Evolutionary conservation across 2,329 filamentous ascomycete genomes (phyloP), one percentile per base, ranked within the genome.

Genomic region (Stromatinia cepivora): DNA sequence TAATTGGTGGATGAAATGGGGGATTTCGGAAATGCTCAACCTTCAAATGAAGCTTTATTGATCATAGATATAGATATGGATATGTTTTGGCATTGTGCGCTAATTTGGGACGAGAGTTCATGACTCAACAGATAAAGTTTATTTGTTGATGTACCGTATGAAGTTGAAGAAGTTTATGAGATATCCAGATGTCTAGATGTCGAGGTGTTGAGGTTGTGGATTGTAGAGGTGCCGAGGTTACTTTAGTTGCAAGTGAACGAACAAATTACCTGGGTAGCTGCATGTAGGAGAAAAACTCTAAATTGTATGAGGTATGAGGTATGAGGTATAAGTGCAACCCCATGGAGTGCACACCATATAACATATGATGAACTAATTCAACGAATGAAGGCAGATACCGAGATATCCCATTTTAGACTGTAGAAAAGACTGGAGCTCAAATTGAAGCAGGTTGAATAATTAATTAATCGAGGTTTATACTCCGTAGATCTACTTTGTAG

Each of bases 221-320:
- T n/a, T n/a, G n/a, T n/a, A 3, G 31, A 31, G 31, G 31, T 34
- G 39, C 15, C 39, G 39, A 42, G 39, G 39, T 42, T 6, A 15
- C 39, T 42, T 13, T 42, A 17, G 4, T 62, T 62, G 58, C 13
- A 34, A 31, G 31, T 31, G 31, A 31, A 4, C n/a, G n/a, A n/a
- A n/a, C n/a, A 36, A 48, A 62, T 50, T 34, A 62, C 34, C 22
- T 57, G 45, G 59, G 59, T 63, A 63, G 59, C 9, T 63, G 59
- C 46, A 63, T 63, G 59, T 11, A 36, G 59, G 48, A 22, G 13
- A 42, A 62, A 36, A 62, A 62, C 46, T 63, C 59, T 50, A 63
- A 63, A 34, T 34, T 15, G 25, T 34, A 31, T 61, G 39, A 15
- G 58, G 46, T 34, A 20, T 34, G n/a, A 11, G 11, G 5, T 39